These are phyloP conservation scores for Picochlorum sp. DNA, from an alignment of 139 green algal genomes.

Conservation along the genomic window DNA sequence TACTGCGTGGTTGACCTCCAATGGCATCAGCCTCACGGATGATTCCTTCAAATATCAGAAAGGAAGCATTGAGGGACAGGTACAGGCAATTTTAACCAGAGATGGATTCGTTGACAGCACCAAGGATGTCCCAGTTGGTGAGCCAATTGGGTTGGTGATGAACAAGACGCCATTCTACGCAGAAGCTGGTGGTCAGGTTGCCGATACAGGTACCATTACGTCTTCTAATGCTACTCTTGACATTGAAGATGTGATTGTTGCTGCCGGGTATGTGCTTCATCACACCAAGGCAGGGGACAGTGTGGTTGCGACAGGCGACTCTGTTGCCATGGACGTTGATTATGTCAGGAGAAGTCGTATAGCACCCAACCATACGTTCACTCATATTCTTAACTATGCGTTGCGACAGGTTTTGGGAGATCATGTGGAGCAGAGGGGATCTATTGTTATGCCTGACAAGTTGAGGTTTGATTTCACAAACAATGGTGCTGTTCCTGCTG, in stretches of 20 bases:
- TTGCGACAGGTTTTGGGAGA: slow-evolving; percentile 77
- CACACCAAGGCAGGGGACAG: not conserved
- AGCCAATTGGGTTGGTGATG: slow-evolving; percentile 79
- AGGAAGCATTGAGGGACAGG: slow-evolving; percentile 32
- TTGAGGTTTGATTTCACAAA: slow-evolving; percentile 98
- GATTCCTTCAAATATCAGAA: slow-evolving; percentile 79
- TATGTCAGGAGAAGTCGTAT: slow-evolving; percentile 68
- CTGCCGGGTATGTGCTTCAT: slow-evolving; percentile 95
- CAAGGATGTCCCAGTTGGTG: slow-evolving; percentile 22
- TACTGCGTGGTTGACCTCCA: slow-evolving; percentile 63
- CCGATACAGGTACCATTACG: slow-evolving; percentile 60
- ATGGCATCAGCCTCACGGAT: slow-evolving; percentile 54
- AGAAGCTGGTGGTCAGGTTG: slow-evolving; percentile 80
- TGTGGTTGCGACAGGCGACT: slow-evolving; percentile 56
- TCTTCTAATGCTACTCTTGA: slow-evolving; percentile 12
- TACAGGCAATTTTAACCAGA: slow-evolving; percentile 65
- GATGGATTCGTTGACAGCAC: slow-evolving; percentile 70
- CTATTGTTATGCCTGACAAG: slow-evolving; percentile 80
- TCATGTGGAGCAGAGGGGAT: slow-evolving; percentile 95
- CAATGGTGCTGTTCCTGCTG: slow-evolving; percentile 41
- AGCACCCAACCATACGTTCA: slow-evolving; percentile 96
- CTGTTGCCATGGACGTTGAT: slow-evolving; percentile 66
- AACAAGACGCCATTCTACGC: slow-evolving; percentile 87
- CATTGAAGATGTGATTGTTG: slow-evolving; percentile 46
- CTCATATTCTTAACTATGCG: slow-evolving; percentile 94